Evolutionary conservation across 495 filamentous ascomycete species (phyloP), one percentile per base, ranked within the genome.

Genomic region (Penicillium daleae): DNA sequence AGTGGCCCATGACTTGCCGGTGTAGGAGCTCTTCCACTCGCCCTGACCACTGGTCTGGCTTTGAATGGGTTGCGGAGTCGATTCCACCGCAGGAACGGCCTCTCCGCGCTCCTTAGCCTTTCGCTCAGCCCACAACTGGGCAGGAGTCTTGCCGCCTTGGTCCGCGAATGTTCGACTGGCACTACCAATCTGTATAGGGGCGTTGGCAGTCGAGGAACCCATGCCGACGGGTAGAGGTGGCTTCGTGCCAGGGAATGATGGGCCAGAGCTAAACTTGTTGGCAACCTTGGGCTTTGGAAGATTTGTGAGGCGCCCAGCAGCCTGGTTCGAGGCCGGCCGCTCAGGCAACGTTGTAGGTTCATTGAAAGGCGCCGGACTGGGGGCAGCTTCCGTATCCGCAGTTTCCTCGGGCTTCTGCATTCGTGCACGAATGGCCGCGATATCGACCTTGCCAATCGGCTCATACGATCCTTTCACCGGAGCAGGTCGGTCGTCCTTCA

Each of bases 101-200:
- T 78, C 33, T 73, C 87, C 90, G 21, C 88, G 82, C 69, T 96
- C 90, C 56, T 86, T 85, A 26, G 90, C 92, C 79, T 97, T 99
- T 75, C 90, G 96, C 77, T 99, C 95, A 0, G 93, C 93, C 95
- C 95, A 99, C 19, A 97, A 74, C 71, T 99, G 95, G 24, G 96
- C 93, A 19, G 95, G 95, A 6, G 95, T 97, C 78, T 98, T 99
- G 50, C 93, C 94, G 60, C 90, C 94, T 76, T 96, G 82, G 60
- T 97, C 92, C 3, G 95, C 94, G 81, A 97, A 99, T 24, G 92
- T 97, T 66, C 90, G 85, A 74, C 92, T 96, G 39, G 93, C 93
- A 60, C 85, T 82, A 26, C 93, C 93, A 49, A 96, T 80, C 33
- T 87, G 87, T 0, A 85, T 75, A 8, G 82, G 71, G 40, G 83